Evolutionary conservation across 2,329 filamentous ascomycete species (phyloP).

Genomic region (Diaporthe sp.): DNA sequence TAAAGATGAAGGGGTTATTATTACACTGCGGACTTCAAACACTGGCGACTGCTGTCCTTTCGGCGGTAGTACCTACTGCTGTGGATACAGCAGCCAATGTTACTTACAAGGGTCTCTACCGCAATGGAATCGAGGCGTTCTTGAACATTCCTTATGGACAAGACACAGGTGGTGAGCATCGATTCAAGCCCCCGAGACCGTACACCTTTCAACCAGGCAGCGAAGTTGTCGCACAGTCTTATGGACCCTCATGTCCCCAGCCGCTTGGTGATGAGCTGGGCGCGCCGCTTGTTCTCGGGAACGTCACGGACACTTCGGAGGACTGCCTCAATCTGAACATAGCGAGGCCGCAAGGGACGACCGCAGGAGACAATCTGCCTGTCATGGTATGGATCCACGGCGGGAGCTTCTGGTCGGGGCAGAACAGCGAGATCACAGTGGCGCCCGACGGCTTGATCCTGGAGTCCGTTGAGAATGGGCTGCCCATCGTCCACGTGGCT

Average conservation of each 20-base stretch:
- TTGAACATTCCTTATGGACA: slow-evolving; percentile 61
- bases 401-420: slow-evolving; percentile 41
- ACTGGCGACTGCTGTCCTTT: neutral
- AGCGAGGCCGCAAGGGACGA: slow-evolving; percentile 26
- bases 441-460: slow-evolving; percentile 53
- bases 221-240: slow-evolving; percentile 53
- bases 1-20: slow-evolving; percentile 18
- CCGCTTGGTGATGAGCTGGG: slow-evolving; percentile 46
- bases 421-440: slow-evolving; percentile 44
- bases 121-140: slow-evolving; percentile 61
- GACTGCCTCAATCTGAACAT: slow-evolving; percentile 37
- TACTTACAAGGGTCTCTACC: slow-evolving; percentile 56
- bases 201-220: slow-evolving; percentile 49
- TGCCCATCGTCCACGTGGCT: slow-evolving; percentile 39
- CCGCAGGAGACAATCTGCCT: slow-evolving; percentile 41
- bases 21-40: neutral
- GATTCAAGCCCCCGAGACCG: slow-evolving; percentile 59
- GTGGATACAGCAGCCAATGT: slow-evolving; percentile 42
- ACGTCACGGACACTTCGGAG: slow-evolving; percentile 35
- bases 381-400: slow-evolving; percentile 47
- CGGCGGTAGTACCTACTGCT: neutral
- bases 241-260: slow-evolving; percentile 61
- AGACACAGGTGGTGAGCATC: slow-evolving; percentile 58
- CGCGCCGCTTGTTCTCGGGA: slow-evolving; percentile 39
- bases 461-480: slow-evolving; percentile 53